Evolutionary conservation across 495 filamentous ascomycete species (phyloP).

Genomic region (Aspergillus conjunctus): DNA sequence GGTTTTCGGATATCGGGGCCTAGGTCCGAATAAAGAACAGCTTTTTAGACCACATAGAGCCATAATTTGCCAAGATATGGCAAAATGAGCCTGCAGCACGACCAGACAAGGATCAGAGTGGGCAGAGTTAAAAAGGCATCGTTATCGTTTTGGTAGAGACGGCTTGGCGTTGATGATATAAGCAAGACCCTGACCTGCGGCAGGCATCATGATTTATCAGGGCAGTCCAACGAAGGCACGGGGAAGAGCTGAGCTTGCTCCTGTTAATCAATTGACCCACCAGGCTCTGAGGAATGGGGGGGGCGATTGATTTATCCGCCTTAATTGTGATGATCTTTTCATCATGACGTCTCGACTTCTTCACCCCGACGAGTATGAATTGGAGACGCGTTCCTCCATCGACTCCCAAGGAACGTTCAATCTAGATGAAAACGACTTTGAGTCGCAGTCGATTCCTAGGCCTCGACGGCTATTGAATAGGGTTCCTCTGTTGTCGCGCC

Average conservation of each 20-base stretch:
- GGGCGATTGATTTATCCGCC: constrained; percentile 3
- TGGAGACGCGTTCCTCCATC: constrained; percentile 45
- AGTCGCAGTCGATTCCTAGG: constrained; percentile 42
- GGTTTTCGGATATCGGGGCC: too few relatives aligned
- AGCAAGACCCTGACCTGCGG: neutral
- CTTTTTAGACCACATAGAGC: too few relatives aligned
- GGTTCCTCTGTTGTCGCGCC: constrained; percentile 32
- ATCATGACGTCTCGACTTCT: constrained; percentile 47
- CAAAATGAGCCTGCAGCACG: too few relatives aligned
- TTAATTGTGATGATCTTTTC: constrained; percentile 20
- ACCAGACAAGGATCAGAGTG: too few relatives aligned
- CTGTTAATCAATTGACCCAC: neutral
- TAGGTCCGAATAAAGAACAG: too few relatives aligned
- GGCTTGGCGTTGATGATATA: constrained; percentile 1
- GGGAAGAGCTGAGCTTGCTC: neutral
- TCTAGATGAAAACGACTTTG: constrained; percentile 53
- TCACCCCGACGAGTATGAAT: constrained; percentile 51
- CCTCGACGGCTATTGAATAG: constrained; percentile 29
- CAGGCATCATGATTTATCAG: neutral
- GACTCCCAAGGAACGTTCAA: constrained; percentile 52
- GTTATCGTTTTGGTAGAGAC: neutral
- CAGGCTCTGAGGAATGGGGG: constrained; percentile 19
- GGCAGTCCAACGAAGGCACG: neutral
- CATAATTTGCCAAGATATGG: too few relatives aligned
- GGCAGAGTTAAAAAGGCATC: too few relatives aligned